A percentile compares a stretch with the other conserved stretches of the same genome.
phyloP scores from a whole-genome alignment of 768 basidiomycete genomes.

The Cyathus striatus region DNA sequence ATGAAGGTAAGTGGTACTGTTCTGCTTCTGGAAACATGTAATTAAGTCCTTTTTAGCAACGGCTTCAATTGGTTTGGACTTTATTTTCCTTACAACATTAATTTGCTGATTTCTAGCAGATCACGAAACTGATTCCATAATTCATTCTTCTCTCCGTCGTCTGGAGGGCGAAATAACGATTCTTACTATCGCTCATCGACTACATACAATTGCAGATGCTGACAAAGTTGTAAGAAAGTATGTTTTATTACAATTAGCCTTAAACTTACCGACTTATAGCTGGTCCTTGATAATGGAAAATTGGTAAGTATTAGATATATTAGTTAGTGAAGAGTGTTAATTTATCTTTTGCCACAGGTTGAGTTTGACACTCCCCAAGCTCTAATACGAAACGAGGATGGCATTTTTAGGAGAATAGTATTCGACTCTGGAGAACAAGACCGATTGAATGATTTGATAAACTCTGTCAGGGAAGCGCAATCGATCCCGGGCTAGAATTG shows the following conservation, averaged over 20 bases:
- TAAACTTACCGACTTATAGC: background rate
- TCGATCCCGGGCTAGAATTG: no score
- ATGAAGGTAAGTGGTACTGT: constrained; percentile 32
- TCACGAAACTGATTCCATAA: background rate
- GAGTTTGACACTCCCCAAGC: background rate
- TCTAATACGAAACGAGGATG: background rate
- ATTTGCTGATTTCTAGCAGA: constrained; percentile 5
- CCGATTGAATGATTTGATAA: background rate
- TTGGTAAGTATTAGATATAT: background rate
- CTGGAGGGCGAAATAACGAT: background rate
- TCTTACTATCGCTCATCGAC: background rate
- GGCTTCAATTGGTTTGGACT: background rate
- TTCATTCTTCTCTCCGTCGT: background rate
- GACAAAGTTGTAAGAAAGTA: background rate
- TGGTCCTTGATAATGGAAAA: background rate
- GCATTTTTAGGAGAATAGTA: background rate
- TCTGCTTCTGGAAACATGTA: constrained; percentile 3
- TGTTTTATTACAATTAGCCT: background rate
- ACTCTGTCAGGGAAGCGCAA: no score
- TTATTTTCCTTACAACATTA: background rate
- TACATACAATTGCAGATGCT: background rate
- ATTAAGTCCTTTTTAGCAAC: background rate
- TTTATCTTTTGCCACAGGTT: background rate
- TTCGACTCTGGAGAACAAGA: background rate
- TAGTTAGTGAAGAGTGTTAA: background rate